Evolutionary conservation across 257 asterid genomes (phyloP), one percentile per base, ranked within the genome.

Genomic region (Linaria vulgaris): DNA sequence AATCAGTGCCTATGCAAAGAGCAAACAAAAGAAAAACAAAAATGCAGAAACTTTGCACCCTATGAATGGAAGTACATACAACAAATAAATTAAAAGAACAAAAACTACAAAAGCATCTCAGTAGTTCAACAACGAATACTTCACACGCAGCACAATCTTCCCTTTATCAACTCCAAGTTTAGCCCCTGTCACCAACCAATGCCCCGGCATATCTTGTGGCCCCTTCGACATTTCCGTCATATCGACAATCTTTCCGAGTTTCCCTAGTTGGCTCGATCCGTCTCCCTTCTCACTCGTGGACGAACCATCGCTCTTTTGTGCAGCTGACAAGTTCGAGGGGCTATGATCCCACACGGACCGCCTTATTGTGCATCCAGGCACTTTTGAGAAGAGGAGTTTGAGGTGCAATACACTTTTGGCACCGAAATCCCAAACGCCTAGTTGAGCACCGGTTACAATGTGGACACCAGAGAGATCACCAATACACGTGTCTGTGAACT

Each of bases 131-230:
- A 94, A 72, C 14, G 99, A 94, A 63, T 94, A 90, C 84, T 94
- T 94, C 22, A 87, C 86, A 12, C 99, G 91, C 19, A 90, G 54
- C 68, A 87, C 83, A 49, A 94, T 90, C 64, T 57, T 87, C 47
- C 97, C 99, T 73, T 87, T 90, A 69, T 94, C 97, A 30, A 94
- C 95, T n/a, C 99, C 99, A 65, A 94, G 96, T 82, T 94, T 94
- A n/a, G 99, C 99, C 52, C 99, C 99, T 0, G 99, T 94, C 9
- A 94, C 96, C 69, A 94, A 30, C 99, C 99, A 94, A 62, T 94
- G 99, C 1, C 99, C 99, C 0, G 99, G 99, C 67, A 85, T 78
- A 71, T 94, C 99, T 47, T 90, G 97, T 3, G 99, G 99, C 43
- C 99, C 99, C 67, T 87, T 94, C n/a, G 82, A 85, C 99, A 94